These are phyloP conservation scores for Terfezia boudieri DNA, from an alignment of 495 filamentous ascomycete species.

Conservation along the genomic window DNA sequence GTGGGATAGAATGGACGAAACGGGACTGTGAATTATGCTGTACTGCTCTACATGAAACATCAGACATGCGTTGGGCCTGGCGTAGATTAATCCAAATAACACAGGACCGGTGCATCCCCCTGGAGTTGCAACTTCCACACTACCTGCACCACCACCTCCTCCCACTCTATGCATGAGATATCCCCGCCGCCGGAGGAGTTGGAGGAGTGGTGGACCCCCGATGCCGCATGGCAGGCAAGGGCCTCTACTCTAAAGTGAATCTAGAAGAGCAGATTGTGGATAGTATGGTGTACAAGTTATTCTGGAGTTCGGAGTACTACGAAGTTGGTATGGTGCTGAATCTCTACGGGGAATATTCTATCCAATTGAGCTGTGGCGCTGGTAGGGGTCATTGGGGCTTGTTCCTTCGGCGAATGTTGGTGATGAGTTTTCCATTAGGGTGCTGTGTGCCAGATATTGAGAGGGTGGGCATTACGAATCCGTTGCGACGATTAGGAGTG, in stretches of 20 bases:
- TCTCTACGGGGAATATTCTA: conserved; percentile 85
- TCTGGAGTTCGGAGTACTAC: conserved; percentile 80
- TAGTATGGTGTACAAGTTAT: conserved; percentile 98
- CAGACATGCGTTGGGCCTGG: too few relatives aligned
- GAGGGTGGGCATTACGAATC: conserved; percentile 81
- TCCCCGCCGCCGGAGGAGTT: too few relatives aligned
- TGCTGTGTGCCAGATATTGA: conserved; percentile 97
- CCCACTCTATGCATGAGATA: too few relatives aligned
- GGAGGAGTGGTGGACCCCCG: conserved; percentile 6
- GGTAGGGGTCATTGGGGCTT: conserved; percentile 79
- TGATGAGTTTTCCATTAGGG: conserved; percentile 82
- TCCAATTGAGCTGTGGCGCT: conserved; percentile 89
- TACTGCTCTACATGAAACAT: too few relatives aligned
- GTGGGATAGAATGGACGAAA: too few relatives aligned
- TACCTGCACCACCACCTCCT: too few relatives aligned
- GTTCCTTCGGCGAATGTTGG: conserved; percentile 93
- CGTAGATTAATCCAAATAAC: too few relatives aligned
- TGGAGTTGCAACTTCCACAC: too few relatives aligned
- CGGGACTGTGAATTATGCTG: too few relatives aligned
- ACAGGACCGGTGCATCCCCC: too few relatives aligned
- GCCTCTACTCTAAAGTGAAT: conserved; percentile 36
- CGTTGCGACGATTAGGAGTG: conserved; percentile 78
- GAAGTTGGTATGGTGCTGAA: conserved; percentile 97
- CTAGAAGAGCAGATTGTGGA: conserved; percentile 98
- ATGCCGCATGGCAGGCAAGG: conserved; percentile 36